phyloP scores from a whole-genome alignment of 805 yeast species.

The Allodekkera sacchari region DNA sequence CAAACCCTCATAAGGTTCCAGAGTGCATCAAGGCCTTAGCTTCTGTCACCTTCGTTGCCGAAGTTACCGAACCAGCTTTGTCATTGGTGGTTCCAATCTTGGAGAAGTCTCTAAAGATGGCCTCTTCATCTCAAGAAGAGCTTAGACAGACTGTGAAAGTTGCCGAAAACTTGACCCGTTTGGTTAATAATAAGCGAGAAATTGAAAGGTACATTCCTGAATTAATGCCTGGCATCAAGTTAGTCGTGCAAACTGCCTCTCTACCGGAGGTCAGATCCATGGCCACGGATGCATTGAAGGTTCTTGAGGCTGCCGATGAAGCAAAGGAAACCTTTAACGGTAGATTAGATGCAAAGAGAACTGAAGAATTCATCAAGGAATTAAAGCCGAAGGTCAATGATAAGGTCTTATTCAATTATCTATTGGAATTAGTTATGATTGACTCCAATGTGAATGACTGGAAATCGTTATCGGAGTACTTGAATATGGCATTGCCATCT shows the following conservation, averaged over 20 bases:
- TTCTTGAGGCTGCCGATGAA: conserved; percentile 69
- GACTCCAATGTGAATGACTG: conserved; percentile 72
- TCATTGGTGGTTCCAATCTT: conserved; percentile 87
- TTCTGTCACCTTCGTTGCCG: conserved; percentile 95
- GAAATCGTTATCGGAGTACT: conserved; percentile 50
- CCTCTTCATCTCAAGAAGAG: conserved; percentile 91
- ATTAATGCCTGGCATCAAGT: conserved; percentile 84
- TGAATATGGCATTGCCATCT: conserved; percentile 31
- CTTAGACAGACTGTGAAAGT: conserved; percentile 95
- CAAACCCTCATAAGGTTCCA: conserved; percentile 84
- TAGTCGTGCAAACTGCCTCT: conserved; percentile 83
- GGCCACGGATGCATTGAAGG: conserved; percentile 78
- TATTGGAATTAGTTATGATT: conserved; percentile 44
- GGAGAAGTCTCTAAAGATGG: conserved; percentile 77
- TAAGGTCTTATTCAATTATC: conserved; percentile 35
- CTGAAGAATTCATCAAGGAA: conserved; percentile 34
- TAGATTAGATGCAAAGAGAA: conserved; percentile 50
- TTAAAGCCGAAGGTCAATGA: conserved; percentile 25
- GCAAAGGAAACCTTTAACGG: conserved; percentile 72
- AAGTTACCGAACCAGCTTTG: conserved; percentile 93
- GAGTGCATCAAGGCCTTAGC: conserved; percentile 82
- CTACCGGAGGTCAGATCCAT: conserved; percentile 94
- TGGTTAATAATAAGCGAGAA: conserved; percentile 89
- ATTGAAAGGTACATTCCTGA: conserved; percentile 82
- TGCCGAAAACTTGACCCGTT: conserved; percentile 88